Base-by-base conservation (phyloP, 805 yeast species). In the Saccharomycopsis microspora region DNA sequence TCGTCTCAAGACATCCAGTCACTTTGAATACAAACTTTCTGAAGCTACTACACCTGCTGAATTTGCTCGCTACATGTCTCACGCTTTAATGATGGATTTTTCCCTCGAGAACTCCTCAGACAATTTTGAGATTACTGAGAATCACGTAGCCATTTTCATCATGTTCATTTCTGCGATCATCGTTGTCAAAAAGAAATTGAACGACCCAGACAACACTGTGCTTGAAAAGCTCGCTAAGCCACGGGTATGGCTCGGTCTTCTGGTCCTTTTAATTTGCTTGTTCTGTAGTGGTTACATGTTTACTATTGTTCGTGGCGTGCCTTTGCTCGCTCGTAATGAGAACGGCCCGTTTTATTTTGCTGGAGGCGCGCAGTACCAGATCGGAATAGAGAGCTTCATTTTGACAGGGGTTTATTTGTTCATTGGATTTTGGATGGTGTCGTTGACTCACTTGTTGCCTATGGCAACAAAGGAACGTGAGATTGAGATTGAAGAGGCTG, bases 301-400 rank as follows among this genome's bases (percentile, higher is more conserved):
- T 58, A 72, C 83, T 0, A 62, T 72, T 30, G 78, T 80, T 45
- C 69, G 80, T 54, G 69, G 70, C 1, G 76, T 79, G 1, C 87
- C 90, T 3, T 76, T 85, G 43, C 53, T 84, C 19, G 78, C 81
- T 1, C 67, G 65, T 47, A 66, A 72, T 56, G 75, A 70, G 2
- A 57, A 75, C 3, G 76, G 75, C 8, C 63, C 66, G n/a, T 59
- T 80, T 3, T 71, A 67, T 55, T 71, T 81, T 48, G 73, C 83
- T 49, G 86, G 86, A 9, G 87, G 85, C 3, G 61, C 64, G 3
- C 74, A 72, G 48, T 78, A 78, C 68, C 90, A 83, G 62, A 78
- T 82, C 61, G 90, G 93, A 0, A 63, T 75, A 3, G 94, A 85
- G 58, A 70, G 79, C 3, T 57, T 78, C 4, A 60, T 80, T 2